Evolutionary conservation across 306 rosid genomes (phyloP).

Genomic region (Cercis canadensis): DNA sequence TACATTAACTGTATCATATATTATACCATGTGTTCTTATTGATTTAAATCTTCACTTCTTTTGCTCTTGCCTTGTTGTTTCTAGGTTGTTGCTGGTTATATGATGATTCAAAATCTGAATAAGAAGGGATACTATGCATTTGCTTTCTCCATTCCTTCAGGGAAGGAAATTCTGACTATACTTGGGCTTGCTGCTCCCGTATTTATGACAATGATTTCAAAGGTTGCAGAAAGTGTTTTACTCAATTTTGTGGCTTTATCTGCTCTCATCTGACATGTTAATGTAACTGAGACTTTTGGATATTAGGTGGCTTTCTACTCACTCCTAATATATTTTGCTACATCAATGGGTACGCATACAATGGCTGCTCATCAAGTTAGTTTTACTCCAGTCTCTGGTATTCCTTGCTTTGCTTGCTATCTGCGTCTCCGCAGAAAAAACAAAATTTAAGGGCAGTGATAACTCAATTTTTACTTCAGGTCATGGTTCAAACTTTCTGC

Average conservation of each 20-base stretch:
- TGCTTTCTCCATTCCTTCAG: slow-evolving; percentile 71
- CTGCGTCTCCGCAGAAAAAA: slow-evolving; percentile 17
- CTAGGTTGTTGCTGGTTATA: slow-evolving; percentile 84
- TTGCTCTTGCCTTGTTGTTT: slow-evolving; percentile 28
- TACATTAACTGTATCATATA: slow-evolving; percentile 16
- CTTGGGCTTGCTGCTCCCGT: slow-evolving; percentile 83
- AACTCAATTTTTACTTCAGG: slow-evolving; percentile 55
- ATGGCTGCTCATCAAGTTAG: slow-evolving; percentile 97
- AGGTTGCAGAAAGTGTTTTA: slow-evolving; percentile 55
- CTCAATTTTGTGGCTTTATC: slow-evolving; percentile 13
- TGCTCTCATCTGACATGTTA: slow-evolving; percentile 25
- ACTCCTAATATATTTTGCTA: slow-evolving; percentile 74
- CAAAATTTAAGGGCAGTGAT: slow-evolving; percentile 33
- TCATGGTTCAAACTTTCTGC: slow-evolving; percentile 81
- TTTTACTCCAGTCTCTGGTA: slow-evolving; percentile 20
- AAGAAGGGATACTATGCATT: slow-evolving; percentile 73
- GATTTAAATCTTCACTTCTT: slow-evolving; percentile 12
- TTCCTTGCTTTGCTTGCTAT: slow-evolving; percentile 37
- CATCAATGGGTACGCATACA: slow-evolving; percentile 85
- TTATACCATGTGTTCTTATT: slow-evolving; percentile 22
- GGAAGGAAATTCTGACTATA: slow-evolving; percentile 59
- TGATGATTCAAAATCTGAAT: slow-evolving; percentile 85
- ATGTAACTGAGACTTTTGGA: slow-evolving; percentile 26
- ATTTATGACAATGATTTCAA: slow-evolving; percentile 77
- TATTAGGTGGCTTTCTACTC: slow-evolving; percentile 85